Percentiles rank a stretch among this genome's conserved stretches.
Evolutionary conservation across 2,329 filamentous ascomycete genomes (phyloP).

Genomic region (Hypoxylon sp.): DNA sequence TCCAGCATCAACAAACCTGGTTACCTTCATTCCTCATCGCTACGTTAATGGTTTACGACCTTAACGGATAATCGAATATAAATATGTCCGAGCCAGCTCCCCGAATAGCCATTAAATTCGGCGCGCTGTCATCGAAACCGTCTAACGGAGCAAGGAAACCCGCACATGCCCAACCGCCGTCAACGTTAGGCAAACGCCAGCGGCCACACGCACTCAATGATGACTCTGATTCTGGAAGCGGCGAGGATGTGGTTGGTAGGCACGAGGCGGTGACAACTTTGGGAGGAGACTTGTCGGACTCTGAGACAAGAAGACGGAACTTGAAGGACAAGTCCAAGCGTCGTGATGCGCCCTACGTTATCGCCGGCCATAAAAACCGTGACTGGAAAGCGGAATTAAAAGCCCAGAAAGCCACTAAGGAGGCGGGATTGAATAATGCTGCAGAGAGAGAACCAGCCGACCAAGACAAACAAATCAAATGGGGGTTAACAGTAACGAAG

Average conservation of each 20-base stretch:
- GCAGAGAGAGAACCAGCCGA: constrained; percentile 52
- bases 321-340: constrained; percentile 35
- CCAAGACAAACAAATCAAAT: constrained; percentile 57
- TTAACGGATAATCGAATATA: background rate
- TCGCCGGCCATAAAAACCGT: constrained; percentile 52
- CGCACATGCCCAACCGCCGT: constrained; percentile 56
- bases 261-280: constrained; percentile 55
- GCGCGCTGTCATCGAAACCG: constrained; percentile 53
- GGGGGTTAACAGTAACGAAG: constrained; percentile 56
- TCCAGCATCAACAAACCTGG: background rate
- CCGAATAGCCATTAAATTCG: constrained; percentile 67
- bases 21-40: background rate
- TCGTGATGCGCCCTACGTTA: constrained; percentile 47
- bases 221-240: constrained; percentile 61
- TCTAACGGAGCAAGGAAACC: constrained; percentile 52
- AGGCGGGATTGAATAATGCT: constrained; percentile 9
- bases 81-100: constrained; percentile 58
- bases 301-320: constrained; percentile 41
- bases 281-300: constrained; percentile 49
- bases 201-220: constrained; percentile 61
- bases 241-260: constrained; percentile 43
- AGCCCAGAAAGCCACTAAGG: constrained; percentile 41
- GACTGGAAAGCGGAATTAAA: constrained; percentile 56
- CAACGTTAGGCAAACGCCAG: constrained; percentile 65
- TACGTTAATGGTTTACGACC: too few species aligned